Conservation (phyloP, 371 early-diverging fungal species). For the Sporodiniella umbellata region DNA sequence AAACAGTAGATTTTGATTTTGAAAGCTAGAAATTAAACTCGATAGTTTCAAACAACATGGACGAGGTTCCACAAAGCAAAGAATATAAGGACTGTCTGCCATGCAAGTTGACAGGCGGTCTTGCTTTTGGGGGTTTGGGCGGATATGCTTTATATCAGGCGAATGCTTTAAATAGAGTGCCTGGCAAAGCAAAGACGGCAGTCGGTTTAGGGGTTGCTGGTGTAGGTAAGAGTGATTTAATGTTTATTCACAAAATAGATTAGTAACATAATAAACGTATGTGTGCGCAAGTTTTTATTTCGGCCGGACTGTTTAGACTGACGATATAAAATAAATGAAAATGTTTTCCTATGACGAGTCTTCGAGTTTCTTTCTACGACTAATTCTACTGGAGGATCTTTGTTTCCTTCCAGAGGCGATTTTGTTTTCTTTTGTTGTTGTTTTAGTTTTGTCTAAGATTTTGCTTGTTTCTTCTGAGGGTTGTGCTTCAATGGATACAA, state of each 20-base stretch:
- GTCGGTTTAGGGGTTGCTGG: slow-evolving; percentile 44
- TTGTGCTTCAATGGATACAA: background rate
- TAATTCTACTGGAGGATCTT: slow-evolving; percentile 13
- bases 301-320: slow-evolving; percentile 43
- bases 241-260: too few species aligned
- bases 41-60: background rate
- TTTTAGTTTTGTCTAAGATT: slow-evolving; percentile 1
- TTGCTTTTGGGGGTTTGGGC: slow-evolving; percentile 39
- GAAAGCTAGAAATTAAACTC: slow-evolving; percentile 14
- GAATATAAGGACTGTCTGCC: slow-evolving; percentile 38
- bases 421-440: background rate
- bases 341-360: background rate
- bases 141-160: slow-evolving; percentile 41
- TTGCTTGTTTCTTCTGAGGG: background rate
- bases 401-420: slow-evolving; percentile 2
- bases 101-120: slow-evolving; percentile 40
- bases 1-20: too few species aligned
- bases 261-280: too few species aligned
- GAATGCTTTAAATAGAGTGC: slow-evolving; percentile 23
- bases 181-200: slow-evolving; percentile 33
- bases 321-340: slow-evolving; percentile 17
- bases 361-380: background rate
- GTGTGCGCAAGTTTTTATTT: slow-evolving; percentile 39
- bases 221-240: slow-evolving; percentile 23
- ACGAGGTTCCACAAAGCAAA: background rate